Conservation (phyloP, 306 rosid genomes). For the Casuarina cunninghamiana region DNA sequence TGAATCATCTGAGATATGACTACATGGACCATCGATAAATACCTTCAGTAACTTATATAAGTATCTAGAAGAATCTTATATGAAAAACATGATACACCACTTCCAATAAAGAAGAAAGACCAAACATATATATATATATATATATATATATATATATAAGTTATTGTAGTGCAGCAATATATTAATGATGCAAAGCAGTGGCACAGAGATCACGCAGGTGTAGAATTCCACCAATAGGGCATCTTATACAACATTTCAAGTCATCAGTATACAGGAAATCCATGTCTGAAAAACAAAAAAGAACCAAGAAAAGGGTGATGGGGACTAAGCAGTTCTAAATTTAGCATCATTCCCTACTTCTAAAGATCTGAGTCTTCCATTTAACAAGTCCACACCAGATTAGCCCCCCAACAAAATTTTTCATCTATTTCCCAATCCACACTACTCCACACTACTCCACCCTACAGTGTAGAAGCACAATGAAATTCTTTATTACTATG, state of each 20-base stretch:
- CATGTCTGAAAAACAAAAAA: neutral
- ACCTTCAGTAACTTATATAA: neutral
- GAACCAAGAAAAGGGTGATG: neutral
- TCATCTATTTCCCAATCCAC: neutral
- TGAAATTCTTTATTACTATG: neutral
- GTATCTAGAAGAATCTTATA: neutral
- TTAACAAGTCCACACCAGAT: no score
- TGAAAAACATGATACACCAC: neutral
- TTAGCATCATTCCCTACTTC: neutral
- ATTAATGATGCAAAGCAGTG: neutral
- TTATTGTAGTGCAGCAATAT: neutral
- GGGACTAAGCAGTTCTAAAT: neutral
- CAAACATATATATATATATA: no score
- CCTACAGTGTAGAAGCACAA: neutral
- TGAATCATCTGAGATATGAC: constrained; percentile 35
- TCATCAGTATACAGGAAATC: neutral
- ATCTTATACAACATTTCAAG: neutral
- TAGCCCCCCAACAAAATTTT: neutral
- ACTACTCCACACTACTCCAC: neutral
- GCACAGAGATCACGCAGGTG: neutral
- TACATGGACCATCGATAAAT: neutral
- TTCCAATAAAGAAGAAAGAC: constrained; percentile 5
- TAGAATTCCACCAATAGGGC: neutral
- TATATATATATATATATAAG: neutral
- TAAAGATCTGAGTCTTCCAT: neutral